phyloP scores from a whole-genome alignment of 768 basidiomycete genomes.

The Tylopilus subfusipes region DNA sequence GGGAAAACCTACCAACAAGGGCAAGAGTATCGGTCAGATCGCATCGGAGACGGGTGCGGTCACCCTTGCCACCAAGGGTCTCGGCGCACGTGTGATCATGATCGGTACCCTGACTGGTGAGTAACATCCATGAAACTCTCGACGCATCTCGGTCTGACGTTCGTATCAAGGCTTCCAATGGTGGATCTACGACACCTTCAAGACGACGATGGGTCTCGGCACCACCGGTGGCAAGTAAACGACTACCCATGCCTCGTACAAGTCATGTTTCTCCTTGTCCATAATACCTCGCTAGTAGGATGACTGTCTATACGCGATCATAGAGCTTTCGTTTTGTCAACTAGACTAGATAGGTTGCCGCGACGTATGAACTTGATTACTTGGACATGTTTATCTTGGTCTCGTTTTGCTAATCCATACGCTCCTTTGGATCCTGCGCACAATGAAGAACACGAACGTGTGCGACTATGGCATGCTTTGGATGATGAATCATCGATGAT shows the following conservation, averaged over 20 bases:
- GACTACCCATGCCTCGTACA: background rate
- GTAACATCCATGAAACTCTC: background rate
- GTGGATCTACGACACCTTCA: constrained; percentile 93
- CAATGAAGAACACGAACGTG: background rate
- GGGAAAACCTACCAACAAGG: constrained; percentile 84
- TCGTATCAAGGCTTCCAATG: constrained; percentile 70
- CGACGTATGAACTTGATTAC: background rate
- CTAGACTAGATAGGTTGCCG: constrained; percentile 15
- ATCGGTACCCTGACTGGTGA: constrained; percentile 57
- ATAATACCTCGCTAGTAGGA: constrained; percentile 14
- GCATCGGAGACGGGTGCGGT: constrained; percentile 65
- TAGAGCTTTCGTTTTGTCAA: constrained; percentile 4
- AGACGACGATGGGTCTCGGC: constrained; percentile 77
- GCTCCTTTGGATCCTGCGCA: background rate
- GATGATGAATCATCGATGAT: too few species aligned
- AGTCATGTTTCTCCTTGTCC: background rate
- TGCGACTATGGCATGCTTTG: background rate
- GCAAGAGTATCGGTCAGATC: constrained; percentile 71
- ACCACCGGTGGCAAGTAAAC: constrained; percentile 85
- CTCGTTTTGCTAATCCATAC: background rate
- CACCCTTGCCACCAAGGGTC: constrained; percentile 76
- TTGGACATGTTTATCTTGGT: background rate
- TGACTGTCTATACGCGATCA: constrained; percentile 11
- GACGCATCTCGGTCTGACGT: constrained; percentile 1
- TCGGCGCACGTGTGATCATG: constrained; percentile 84